A percentile compares a stretch with the other conserved stretches of the same genome.
These are phyloP conservation scores for Thymus mandschuricus DNA, from an alignment of 257 asterid genomes.

Conservation along the genomic window DNA sequence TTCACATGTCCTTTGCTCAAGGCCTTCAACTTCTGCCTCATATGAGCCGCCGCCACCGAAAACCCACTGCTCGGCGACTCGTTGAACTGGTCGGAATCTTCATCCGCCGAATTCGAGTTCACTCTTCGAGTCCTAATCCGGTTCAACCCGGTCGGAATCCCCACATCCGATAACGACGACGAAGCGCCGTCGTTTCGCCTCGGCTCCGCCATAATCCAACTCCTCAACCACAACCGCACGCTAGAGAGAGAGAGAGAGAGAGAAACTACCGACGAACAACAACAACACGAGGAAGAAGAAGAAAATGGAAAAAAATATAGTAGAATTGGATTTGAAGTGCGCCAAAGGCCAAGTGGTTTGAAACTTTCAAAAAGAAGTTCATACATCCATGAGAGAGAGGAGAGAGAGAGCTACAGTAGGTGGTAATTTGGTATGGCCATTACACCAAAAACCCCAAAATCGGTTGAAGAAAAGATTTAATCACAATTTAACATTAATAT, in stretches of 20 bases:
- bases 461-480: not conserved
- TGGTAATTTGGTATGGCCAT: not conserved
- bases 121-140: slow-evolving; percentile 84
- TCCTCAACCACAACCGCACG: slow-evolving; percentile 9
- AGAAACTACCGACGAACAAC: not conserved
- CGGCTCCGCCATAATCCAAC: slow-evolving; percentile 57
- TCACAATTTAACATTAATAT: not conserved
- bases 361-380: slow-evolving; percentile 14
- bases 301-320: slow-evolving; percentile 3
- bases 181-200: slow-evolving; percentile 52
- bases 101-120: slow-evolving; percentile 46
- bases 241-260: not conserved
- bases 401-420: not conserved
- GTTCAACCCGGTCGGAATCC: slow-evolving; percentile 89
- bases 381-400: not conserved
- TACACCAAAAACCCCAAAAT: not conserved
- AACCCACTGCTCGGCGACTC: slow-evolving; percentile 55
- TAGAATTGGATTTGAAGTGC: slow-evolving; percentile 32
- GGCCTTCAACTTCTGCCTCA: slow-evolving; percentile 58
- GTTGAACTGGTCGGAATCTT: slow-evolving; percentile 53
- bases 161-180: slow-evolving; percentile 46
- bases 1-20: slow-evolving; percentile 48
- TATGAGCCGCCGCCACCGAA: slow-evolving; percentile 43
- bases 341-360: slow-evolving; percentile 25
- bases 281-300: not conserved